phyloP scores from a whole-genome alignment of 768 basidiomycete species.

The Collybia sp. region DNA sequence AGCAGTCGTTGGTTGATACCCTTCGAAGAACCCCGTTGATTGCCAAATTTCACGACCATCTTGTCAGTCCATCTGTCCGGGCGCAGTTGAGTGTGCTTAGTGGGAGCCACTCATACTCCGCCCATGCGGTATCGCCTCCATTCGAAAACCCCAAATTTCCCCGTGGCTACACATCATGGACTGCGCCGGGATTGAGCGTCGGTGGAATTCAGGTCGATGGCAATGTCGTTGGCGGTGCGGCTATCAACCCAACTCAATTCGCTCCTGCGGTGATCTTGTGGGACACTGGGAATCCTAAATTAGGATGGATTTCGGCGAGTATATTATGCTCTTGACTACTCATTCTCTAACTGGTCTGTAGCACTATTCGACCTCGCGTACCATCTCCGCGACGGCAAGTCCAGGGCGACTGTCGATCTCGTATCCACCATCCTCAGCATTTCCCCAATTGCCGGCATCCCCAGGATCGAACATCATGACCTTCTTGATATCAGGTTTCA shows the following conservation, averaged over 20 bases:
- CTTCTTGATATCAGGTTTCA: slow-evolving; percentile 20
- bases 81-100: slow-evolving; percentile 8
- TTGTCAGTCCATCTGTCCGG: slow-evolving; percentile 13
- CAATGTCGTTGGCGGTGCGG: slow-evolving; percentile 19
- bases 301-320: slow-evolving; percentile 20
- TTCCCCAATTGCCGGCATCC: slow-evolving; percentile 10
- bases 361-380: slow-evolving; percentile 20
- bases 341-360: not conserved
- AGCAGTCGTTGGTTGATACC: not conserved
- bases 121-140: slow-evolving; percentile 22
- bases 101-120: slow-evolving; percentile 11
- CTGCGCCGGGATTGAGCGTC: slow-evolving; percentile 18
- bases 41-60: slow-evolving; percentile 22
- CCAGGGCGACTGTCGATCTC: slow-evolving; percentile 16
- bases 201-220: slow-evolving; percentile 22
- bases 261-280: slow-evolving; percentile 20
- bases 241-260: slow-evolving; percentile 17
- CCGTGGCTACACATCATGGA: slow-evolving; percentile 24
- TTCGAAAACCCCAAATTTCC: slow-evolving; percentile 18
- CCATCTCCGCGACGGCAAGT: slow-evolving; percentile 17
- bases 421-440: slow-evolving; percentile 20
- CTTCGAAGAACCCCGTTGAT: slow-evolving; percentile 15
- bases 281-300: slow-evolving; percentile 9
- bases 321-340: not conserved
- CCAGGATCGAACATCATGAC: slow-evolving; percentile 16